Evolutionary conservation across 176 grass and related monocot species (phyloP), one percentile per base, ranked within the genome.

Genomic region (Aegilops speltoides): DNA sequence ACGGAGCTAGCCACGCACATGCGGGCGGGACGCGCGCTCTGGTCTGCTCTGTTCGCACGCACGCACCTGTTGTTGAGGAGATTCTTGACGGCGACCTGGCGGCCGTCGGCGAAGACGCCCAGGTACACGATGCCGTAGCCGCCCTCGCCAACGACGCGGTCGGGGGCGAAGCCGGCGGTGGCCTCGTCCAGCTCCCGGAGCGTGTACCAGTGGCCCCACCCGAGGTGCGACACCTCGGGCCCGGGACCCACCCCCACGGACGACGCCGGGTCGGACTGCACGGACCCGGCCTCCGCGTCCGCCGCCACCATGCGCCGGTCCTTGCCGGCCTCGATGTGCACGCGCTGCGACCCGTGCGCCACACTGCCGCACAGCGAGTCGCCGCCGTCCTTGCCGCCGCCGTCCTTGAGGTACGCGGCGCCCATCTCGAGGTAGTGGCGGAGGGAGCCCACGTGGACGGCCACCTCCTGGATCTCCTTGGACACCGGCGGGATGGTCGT

Each of bases 181-280:
- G 93, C 93, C 64, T 89, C 81, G 84, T 98, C 93, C 64, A 98
- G 91, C 79, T 98, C 92, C 1, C 91, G 90, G 50, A 98, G 92
- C 78, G 96, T 98, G 96, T 94, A 98, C 96, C 96, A 98, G 77
- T 98, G 96, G 16, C 96, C 96, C 93, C 96, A 98, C 11, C 91
- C 96, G 79, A 94, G 86, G 87, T 94, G 93, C 38, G 96, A 98
- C 78, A 91, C 93, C 87, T 98, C 96, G 22, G 96, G 96, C 1
- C 82, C 96, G 20, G 96, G 96, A 0, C 82, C 93, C 83, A 11
- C 40, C 46, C 46, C 48, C 14, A 73, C 67, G 11, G 61, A 46
- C 20, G 60, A 54, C 50, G 69, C 56, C 56, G 45, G 46, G 76
- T 84, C 83, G 67, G 65, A 84, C 79, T 73, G 82, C 67, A 32